Evolutionary conservation across 2,329 filamentous ascomycete genomes (phyloP), one percentile per base, ranked within the genome.

Genomic region (Aspergillus proliferans): DNA sequence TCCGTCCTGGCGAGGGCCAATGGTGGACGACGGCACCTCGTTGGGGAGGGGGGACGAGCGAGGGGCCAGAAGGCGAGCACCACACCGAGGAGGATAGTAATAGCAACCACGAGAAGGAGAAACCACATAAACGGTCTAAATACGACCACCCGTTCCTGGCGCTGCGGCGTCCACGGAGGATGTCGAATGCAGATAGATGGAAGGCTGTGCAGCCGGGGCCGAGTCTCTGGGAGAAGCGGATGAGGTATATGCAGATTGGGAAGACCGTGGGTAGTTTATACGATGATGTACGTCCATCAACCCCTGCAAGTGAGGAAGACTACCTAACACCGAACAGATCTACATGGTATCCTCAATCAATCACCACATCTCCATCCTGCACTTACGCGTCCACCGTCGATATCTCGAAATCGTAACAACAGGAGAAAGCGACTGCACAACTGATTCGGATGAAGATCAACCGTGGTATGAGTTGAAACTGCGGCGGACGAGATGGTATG

Each of bases 331-430:
- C 39, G 33, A 28, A 42, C 57, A 84, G 79, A 74, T 84, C 46
- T 83, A 80, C 64, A 76, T 83, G 72, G 58, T 84, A 43, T 83
- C 81, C 10, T 79, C 79, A 21, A 69, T 84, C 53, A 83, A 83
- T 61, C 81, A 83, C 64, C 82, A 85, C 56, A 71, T 84, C 52
- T 75, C 77, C 48, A 75, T 85, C 43, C 61, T 84, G 46, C 80
- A 79, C 55, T 69, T 84, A 43, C 77, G 74, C 28, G 72, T 84
- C 41, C 80, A 83, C 60, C 66, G 68, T 21, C 68, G 72, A 18
- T 84, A 84, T 60, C 60, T 82, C 30, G 73, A 78, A n/a, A 75
- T 75, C 54, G 66, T 84, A 36, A 73, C 71, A 9, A 68, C 69
- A 4, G 79, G 77, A 6, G 58, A 59, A 14, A 65, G 63, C 53